Base-by-base conservation (phyloP, 129 eudicot genomes). In the Saussurea involucrata region DNA sequence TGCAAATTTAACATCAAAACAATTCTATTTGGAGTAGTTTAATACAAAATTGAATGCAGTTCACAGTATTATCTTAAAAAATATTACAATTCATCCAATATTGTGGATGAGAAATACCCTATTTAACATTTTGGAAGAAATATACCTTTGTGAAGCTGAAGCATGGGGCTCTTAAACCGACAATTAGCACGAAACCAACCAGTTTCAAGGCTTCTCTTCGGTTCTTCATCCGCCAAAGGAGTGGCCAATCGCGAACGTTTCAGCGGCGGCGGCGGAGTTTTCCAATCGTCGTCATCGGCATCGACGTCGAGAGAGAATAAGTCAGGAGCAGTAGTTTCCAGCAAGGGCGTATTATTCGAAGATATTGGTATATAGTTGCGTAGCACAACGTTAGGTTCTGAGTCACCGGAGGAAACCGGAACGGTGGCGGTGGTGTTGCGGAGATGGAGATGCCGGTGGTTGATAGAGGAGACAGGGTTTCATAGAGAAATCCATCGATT, bases 131-230 rank as follows among this genome's bases (percentile, higher is more conserved):
- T 15, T 49, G 13, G 21, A 8, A 65, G 31, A 66, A 44, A 0
- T 7, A 36, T 13, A 93, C 98, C 98, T 88, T 91, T 86, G 72
- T 94, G 98, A 53, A 94, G 97, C 88, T 90, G 92, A 79, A 93
- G 90, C 98, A 91, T 91, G 34, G 97, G 97, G 85, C 97, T 93
- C 61, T 79, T 87, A 79, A 91, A 87, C 78, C 91, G 85, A 71
- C 86, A 93, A 88, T 84, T 57, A 31, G 87, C 66, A 22, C 91
- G 88, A 83, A 93, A 93, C 98, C 98, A 91, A 61, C 83, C 84
- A 12, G 87, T 86, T 75, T 91, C 98, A 7, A 87, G 86, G 0
- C 78, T 76, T n/a, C 86, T 77, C 66, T 72, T 81, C 1, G 79
- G 78, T 66, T 85, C 83, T 24, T 63, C 78, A 17, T 34, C 74